These are phyloP conservation scores for Xylariaceae sp. DNA, from an alignment of 2,329 filamentous ascomycete species.

Conservation along the genomic window DNA sequence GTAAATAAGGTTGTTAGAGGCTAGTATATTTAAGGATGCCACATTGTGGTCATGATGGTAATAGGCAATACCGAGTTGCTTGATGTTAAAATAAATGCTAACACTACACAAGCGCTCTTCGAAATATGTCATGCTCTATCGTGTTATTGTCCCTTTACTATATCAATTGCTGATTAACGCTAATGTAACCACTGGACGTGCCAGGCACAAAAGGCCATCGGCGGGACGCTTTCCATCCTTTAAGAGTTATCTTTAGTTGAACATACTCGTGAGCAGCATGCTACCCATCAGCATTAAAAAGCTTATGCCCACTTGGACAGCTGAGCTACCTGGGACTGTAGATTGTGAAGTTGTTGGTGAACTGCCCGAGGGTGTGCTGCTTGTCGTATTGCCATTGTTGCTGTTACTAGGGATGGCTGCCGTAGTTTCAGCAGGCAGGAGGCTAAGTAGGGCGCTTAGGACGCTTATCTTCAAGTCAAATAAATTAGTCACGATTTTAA, in stretches of 20 bases:
- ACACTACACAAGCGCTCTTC: too few relatives aligned
- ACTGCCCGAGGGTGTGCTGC: background rate
- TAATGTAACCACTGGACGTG: too few relatives aligned
- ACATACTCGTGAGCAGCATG: background rate
- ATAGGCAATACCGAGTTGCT: too few relatives aligned
- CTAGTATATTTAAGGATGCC: too few relatives aligned
- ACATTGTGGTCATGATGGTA: too few relatives aligned
- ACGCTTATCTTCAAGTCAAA: slow-evolving; percentile 13
- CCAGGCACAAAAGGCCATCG: too few relatives aligned
- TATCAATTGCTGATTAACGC: too few relatives aligned
- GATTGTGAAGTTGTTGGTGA: background rate
- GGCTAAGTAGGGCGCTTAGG: slow-evolving; percentile 19
- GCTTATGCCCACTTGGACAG: background rate
- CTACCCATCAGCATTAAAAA: background rate
- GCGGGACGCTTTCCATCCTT: too few relatives aligned
- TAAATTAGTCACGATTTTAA: background rate
- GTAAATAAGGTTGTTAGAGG: too few relatives aligned
- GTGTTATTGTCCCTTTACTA: too few relatives aligned
- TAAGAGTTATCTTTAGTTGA: slow-evolving; percentile 1
- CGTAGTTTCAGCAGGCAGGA: slow-evolving; percentile 4
- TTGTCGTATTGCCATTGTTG: background rate
- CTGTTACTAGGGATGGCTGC: background rate
- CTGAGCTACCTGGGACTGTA: background rate
- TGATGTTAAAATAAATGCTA: too few relatives aligned
- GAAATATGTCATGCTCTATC: background rate